phyloP scores from a whole-genome alignment of 148 eudicot genomes.

The Vaccinium myrtillus region DNA sequence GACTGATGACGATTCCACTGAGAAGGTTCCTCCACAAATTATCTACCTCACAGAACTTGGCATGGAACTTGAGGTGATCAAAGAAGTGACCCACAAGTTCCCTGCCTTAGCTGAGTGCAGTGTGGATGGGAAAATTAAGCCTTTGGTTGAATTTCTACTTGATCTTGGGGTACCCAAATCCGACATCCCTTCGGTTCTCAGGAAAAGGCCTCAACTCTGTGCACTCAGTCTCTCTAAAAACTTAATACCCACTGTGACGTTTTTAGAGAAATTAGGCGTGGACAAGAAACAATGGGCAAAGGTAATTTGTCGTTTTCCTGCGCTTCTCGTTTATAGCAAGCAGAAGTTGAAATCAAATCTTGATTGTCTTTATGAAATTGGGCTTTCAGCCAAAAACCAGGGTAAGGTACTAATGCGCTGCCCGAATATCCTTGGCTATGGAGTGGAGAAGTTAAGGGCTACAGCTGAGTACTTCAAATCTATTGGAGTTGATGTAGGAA shows the following conservation, averaged over 20 bases:
- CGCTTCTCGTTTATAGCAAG: conserved; percentile 77
- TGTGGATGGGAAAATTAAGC: conserved; percentile 78
- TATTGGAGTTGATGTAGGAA: conserved; percentile 57
- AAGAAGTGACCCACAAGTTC: conserved; percentile 59
- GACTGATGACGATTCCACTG: conserved; percentile 45
- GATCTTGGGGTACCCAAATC: conserved; percentile 73
- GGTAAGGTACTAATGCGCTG: conserved; percentile 71
- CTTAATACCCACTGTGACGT: conserved; percentile 79
- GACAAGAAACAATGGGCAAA: conserved; percentile 81
- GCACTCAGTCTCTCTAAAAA: conserved; percentile 79
- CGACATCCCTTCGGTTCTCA: conserved; percentile 64
- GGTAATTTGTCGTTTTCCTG: conserved; percentile 73
- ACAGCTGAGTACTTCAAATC: conserved; percentile 65
- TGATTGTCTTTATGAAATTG: conserved; percentile 78
- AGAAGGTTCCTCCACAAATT: conserved; percentile 63
- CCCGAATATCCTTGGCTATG: conserved; percentile 71
- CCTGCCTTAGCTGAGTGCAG: conserved; percentile 88
- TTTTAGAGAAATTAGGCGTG: conserved; percentile 68
- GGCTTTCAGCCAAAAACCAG: conserved; percentile 57
- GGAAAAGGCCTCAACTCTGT: conserved; percentile 79
- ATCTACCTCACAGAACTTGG: conserved; percentile 73
- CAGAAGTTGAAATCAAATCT: conserved; percentile 62
- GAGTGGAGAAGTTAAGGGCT: conserved; percentile 77
- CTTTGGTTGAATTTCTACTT: conserved; percentile 73
- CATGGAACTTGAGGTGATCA: conserved; percentile 63